A percentile compares a stretch with the other conserved stretches of the same genome.
phyloP scores from a whole-genome alignment of 139 green algal genomes.

The Closterium sp. region DNA sequence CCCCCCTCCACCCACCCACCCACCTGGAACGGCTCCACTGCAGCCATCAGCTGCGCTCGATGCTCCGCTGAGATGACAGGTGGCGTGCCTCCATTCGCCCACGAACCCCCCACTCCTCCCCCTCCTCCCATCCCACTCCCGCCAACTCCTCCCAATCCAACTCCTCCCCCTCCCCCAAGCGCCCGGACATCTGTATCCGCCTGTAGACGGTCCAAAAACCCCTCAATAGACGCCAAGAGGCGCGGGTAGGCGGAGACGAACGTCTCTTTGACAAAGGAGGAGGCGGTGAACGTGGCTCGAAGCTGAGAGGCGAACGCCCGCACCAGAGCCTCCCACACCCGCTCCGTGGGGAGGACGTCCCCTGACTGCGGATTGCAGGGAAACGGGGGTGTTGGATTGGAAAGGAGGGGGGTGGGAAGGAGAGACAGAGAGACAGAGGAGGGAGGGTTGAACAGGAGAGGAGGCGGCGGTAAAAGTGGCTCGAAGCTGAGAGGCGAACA shows the following conservation, averaged over 20 bases:
- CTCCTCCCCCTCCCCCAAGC: background rate
- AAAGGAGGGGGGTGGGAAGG: background rate
- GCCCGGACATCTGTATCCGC: slow-evolving; percentile 62
- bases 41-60: slow-evolving; percentile 61
- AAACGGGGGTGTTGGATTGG: too few relatives aligned
- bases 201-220: slow-evolving; percentile 60
- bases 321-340: slow-evolving; percentile 36
- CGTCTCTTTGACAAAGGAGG: slow-evolving; percentile 58
- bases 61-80: slow-evolving; percentile 57
- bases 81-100: slow-evolving; percentile 27
- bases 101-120: background rate
- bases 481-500: too few relatives aligned
- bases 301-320: slow-evolving; percentile 38
- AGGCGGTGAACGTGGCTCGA: slow-evolving; percentile 23
- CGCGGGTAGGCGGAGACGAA: slow-evolving; percentile 73
- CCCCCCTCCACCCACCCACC: too few relatives aligned
- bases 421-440: background rate
- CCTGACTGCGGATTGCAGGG: too few relatives aligned
- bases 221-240: slow-evolving; percentile 75
- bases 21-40: slow-evolving; percentile 59
- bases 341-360: slow-evolving; percentile 29
- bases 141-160: background rate
- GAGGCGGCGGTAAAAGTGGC: too few relatives aligned
- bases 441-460: too few relatives aligned
- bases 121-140: background rate